Evolutionary conservation across 2,329 filamentous ascomycete genomes (phyloP).

Genomic region (Aspergillus piperis): DNA sequence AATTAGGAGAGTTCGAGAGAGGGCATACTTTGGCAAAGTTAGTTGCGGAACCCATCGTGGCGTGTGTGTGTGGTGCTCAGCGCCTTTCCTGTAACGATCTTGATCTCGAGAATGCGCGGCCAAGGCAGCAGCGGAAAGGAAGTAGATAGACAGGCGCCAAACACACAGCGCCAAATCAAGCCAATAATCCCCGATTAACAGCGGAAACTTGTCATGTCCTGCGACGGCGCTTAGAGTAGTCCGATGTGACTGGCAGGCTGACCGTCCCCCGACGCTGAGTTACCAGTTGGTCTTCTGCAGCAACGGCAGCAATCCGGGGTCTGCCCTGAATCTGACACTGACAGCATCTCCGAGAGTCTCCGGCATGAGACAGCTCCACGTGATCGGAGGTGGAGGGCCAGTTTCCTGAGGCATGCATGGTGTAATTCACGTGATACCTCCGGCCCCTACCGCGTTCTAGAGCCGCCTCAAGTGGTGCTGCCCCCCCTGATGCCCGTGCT

Average conservation of each 20-base stretch:
- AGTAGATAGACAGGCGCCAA: not conserved
- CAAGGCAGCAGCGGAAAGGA: not conserved
- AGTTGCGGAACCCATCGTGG: slow-evolving; percentile 33
- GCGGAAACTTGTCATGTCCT: not conserved
- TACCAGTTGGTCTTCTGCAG: too few relatives aligned
- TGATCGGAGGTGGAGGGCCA: slow-evolving; percentile 1
- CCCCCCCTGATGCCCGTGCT: slow-evolving; percentile 25
- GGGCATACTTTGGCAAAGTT: slow-evolving; percentile 33
- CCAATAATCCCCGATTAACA: not conserved
- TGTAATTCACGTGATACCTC: slow-evolving; percentile 17
- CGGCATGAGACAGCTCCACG: slow-evolving; percentile 7
- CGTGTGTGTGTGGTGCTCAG: not conserved
- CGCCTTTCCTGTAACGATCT: not conserved
- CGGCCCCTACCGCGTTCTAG: slow-evolving; percentile 25
- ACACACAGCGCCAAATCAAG: not conserved
- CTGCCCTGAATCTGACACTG: too few relatives aligned
- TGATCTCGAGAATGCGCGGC: not conserved
- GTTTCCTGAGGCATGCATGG: not conserved
- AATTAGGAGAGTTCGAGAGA: not conserved
- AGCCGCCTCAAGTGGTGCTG: slow-evolving; percentile 14
- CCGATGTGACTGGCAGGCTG: not conserved
- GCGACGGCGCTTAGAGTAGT: not conserved
- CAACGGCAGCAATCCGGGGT: not conserved
- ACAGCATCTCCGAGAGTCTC: not conserved
- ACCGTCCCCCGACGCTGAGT: not conserved